Conservation (phyloP, 495 filamentous ascomycete species). For the Penicillium angulare region DNA sequence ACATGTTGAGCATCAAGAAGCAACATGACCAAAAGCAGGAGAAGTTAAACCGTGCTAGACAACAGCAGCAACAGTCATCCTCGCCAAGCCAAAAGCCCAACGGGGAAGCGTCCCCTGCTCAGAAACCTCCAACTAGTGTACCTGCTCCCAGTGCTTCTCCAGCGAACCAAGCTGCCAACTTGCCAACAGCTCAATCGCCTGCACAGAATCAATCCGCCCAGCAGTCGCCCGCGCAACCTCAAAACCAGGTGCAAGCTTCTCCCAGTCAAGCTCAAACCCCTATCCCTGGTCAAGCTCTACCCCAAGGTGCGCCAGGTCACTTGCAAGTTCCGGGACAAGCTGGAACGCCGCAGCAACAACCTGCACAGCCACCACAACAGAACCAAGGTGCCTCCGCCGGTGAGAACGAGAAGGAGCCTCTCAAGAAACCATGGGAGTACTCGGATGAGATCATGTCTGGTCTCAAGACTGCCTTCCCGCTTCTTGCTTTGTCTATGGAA, state of each 20-base stretch:
- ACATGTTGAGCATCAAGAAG: constrained; percentile 90
- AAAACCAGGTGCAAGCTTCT: constrained; percentile 26
- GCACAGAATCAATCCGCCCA: constrained; percentile 28
- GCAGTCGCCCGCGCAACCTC: constrained; percentile 26
- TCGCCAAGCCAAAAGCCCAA: constrained; percentile 53
- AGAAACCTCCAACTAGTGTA: constrained; percentile 39
- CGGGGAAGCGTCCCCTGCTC: constrained; percentile 42
- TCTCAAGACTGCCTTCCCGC: constrained; percentile 92
- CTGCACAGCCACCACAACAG: too few species aligned
- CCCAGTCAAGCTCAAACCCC: constrained; percentile 23
- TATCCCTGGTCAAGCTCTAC: constrained; percentile 25
- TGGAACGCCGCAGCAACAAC: constrained; percentile 19
- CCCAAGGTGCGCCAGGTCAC: constrained; percentile 28
- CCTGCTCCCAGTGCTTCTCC: constrained; percentile 30
- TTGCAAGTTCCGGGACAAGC: constrained; percentile 44
- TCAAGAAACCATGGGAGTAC: constrained; percentile 90
- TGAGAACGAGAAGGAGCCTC: constrained; percentile 40
- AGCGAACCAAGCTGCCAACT: constrained; percentile 30
- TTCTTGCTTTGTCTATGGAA: constrained; percentile 97
- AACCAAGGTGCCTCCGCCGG: constrained; percentile 18
- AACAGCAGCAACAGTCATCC: constrained; percentile 36
- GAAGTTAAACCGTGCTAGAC: constrained; percentile 46
- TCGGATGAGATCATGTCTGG: constrained; percentile 92
- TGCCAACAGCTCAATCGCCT: constrained; percentile 32
- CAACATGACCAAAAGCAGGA: constrained; percentile 77